A percentile compares a stretch with the other conserved stretches of the same genome.
Evolutionary conservation across 768 basidiomycete genomes (phyloP).

Genomic region (Kwoniella mangroviensis): DNA sequence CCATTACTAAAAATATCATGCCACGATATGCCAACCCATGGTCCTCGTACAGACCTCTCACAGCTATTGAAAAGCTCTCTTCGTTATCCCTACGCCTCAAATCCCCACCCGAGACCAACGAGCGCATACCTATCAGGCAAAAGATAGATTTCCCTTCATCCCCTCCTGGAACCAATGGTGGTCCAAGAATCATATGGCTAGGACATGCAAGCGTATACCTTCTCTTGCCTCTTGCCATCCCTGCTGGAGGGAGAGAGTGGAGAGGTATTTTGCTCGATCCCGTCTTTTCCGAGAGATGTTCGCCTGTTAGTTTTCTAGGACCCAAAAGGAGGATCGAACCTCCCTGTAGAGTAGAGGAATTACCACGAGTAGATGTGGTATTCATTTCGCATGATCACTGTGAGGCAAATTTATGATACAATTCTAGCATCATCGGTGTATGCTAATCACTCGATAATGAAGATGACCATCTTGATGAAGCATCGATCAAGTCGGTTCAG

Average conservation of each 20-base stretch:
- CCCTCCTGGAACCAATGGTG: not conserved
- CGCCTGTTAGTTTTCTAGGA: not conserved
- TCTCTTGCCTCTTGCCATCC: not conserved
- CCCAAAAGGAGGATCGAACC: not conserved
- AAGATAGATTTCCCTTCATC: not conserved
- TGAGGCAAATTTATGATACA: not conserved
- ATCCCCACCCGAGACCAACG: not conserved
- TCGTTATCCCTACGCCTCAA: conserved; percentile 1
- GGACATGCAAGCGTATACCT: conserved; percentile 15
- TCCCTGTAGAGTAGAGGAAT: conserved; percentile 6
- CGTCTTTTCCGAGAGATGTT: conserved; percentile 12
- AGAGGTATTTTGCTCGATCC: conserved; percentile 18
- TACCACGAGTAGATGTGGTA: not conserved
- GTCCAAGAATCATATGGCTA: not conserved
- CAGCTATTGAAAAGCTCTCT: not conserved
- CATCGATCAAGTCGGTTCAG: conserved; percentile 1
- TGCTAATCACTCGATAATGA: not conserved
- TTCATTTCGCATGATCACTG: conserved; percentile 7
- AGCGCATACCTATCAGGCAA: not conserved
- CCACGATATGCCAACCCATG: not conserved
- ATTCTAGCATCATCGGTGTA: not conserved
- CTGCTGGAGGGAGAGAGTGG: not conserved
- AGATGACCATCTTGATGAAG: conserved; percentile 17
- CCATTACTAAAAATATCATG: not conserved
- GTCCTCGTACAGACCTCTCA: not conserved